Evolutionary conservation across 306 rosid genomes (phyloP), one percentile per base, ranked within the genome.

Genomic region (Acacia crassicarpa): DNA sequence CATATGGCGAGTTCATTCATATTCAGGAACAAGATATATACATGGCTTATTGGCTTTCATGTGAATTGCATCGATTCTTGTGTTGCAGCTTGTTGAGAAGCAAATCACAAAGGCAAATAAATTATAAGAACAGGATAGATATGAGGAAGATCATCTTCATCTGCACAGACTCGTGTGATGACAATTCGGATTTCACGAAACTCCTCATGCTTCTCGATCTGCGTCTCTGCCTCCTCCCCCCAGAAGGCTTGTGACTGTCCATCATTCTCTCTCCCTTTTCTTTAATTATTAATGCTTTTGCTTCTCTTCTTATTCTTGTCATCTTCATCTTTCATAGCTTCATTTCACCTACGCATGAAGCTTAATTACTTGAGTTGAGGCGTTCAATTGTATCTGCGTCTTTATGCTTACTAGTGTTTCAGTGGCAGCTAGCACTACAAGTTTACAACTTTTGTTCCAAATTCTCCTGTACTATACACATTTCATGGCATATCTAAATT

Each of bases 81-180:
- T 54, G 62, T 20, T 54, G 10, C 22, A 54, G 62, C 25, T 54
- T 19, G 11, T 54, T 19, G 11, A 54, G 11, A 20, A 54, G 23
- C 11, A n/a, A 20, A 12, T 61, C 15, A 61, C 1, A 35, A 5
- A 35, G 40, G 40, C 40, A 27, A 27, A 27, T 27, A 35, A 35
- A 35, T 35, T 35, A 5, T 35, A 35, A 5, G 1, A 35, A 46
- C 13, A 30, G 40, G 23, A 82, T 82, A 25, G 38, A 15, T 32
- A 82, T 85, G 85, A 89, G 89, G 23, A 91, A 88, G 63, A 81
- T 27, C 30, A 41, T 43, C 68, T 0, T 27, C 27, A 27, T 27
- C 27, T 27, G 27, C 27, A 27, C 27, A 27, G 27, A 27, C 0
- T 27, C 27, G 27, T 27, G 27, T 27, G 27, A 27, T 27, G 27